A percentile compares a stretch with the other conserved stretches of the same genome.
These are phyloP conservation scores for Colletotrichum filicis DNA, from an alignment of 2,329 filamentous ascomycete genomes.

Conservation along the genomic window DNA sequence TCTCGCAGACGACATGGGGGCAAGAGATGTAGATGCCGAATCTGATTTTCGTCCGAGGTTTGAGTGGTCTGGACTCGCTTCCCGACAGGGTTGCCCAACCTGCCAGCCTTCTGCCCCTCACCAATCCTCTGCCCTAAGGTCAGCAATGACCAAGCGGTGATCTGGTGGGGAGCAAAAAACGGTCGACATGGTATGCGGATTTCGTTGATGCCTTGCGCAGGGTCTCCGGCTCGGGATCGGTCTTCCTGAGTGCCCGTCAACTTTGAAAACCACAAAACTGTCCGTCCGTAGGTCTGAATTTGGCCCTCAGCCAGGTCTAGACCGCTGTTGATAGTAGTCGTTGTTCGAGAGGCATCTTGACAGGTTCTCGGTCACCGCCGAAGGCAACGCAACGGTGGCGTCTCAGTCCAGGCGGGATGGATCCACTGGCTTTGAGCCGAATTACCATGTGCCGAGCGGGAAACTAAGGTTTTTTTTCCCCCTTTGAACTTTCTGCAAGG, in stretches of 20 bases:
- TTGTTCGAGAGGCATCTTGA: conserved; percentile 8
- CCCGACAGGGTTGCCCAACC: conserved; percentile 15
- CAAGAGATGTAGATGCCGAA: conserved; percentile 12
- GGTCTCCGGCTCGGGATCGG: neutral
- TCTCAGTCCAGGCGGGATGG: conserved; percentile 2
- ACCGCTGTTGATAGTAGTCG: neutral
- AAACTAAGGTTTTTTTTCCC: neutral
- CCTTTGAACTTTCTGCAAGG: neutral
- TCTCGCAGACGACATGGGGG: conserved; percentile 18
- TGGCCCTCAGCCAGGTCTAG: neutral
- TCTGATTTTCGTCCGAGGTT: conserved; percentile 24
- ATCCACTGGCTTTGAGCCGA: conserved; percentile 9
- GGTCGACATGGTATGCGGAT: neutral
- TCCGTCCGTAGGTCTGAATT: neutral
- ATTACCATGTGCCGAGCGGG: conserved; percentile 25
- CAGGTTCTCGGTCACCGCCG: conserved; percentile 5
- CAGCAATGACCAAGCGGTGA: conserved; percentile 17
- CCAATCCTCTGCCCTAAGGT: neutral
- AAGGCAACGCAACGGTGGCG: conserved; percentile 12
- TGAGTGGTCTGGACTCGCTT: conserved; percentile 21
- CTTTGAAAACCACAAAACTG: neutral
- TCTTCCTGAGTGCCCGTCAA: neutral
- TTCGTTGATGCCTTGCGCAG: neutral
- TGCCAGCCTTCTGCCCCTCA: neutral
- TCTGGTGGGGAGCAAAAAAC: conserved; percentile 3